Evolutionary conservation across 805 yeast genomes (phyloP).

Genomic region (Ogataea sp.): DNA sequence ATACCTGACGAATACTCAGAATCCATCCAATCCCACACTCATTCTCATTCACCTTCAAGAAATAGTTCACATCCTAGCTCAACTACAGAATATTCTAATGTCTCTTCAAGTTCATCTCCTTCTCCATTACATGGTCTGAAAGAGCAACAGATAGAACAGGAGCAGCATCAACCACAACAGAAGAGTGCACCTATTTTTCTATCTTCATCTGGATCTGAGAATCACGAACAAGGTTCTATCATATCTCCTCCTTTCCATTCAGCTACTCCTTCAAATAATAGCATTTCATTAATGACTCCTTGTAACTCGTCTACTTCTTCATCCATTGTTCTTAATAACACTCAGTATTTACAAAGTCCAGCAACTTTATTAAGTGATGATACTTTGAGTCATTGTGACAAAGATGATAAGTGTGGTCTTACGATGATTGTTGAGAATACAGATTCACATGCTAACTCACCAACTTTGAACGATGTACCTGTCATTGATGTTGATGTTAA

Average conservation of each 20-base stretch:
- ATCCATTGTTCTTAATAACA: conserved; percentile 3
- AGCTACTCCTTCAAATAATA: background rate
- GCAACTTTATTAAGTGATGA: conserved; percentile 1
- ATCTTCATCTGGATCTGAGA: background rate
- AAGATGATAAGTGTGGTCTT: conserved; percentile 2
- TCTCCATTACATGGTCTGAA: background rate
- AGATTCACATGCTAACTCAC: background rate
- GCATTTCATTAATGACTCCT: conserved; percentile 1
- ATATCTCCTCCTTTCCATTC: background rate
- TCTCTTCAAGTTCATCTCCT: background rate
- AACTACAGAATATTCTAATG: background rate
- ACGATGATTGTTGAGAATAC: too few relatives aligned
- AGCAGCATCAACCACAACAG: conserved; percentile 8
- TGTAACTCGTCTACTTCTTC: conserved; percentile 7
- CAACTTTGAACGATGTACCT: too few relatives aligned
- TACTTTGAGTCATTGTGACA: conserved; percentile 2
- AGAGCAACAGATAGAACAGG: too few relatives aligned
- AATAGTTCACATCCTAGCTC: background rate
- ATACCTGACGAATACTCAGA: too few relatives aligned
- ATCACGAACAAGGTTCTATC: too few relatives aligned
- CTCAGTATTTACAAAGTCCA: conserved; percentile 1
- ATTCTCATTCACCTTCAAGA: background rate
- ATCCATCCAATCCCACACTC: too few relatives aligned
- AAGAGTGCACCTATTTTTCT: too few relatives aligned
- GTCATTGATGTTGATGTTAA: too few relatives aligned